A percentile compares a stretch with the other conserved stretches of the same genome.
These are phyloP conservation scores for Crepidotus variabilis DNA, from an alignment of 768 basidiomycete genomes.

Conservation along the genomic window DNA sequence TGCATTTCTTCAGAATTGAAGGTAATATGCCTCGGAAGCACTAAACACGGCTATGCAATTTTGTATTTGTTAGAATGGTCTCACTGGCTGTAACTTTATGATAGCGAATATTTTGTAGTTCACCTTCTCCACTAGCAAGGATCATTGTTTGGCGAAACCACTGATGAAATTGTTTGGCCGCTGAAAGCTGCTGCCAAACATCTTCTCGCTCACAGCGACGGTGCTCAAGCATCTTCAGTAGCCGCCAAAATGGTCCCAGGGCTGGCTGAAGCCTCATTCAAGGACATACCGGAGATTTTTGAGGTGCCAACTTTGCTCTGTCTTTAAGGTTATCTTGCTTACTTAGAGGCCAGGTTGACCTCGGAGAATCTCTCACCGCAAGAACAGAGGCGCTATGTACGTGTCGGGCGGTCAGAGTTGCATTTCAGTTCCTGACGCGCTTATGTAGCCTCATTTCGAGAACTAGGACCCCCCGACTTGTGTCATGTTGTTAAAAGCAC, in stretches of 20 bases:
- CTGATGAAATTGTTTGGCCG: background rate
- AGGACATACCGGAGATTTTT: slow-evolving; percentile 95
- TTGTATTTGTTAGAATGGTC: too few relatives aligned
- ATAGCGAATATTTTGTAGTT: too few relatives aligned
- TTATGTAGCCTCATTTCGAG: slow-evolving; percentile 81
- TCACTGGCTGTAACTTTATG: too few relatives aligned
- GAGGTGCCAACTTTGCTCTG: slow-evolving; percentile 52
- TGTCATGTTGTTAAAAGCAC: slow-evolving; percentile 94
- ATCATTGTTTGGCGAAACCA: background rate
- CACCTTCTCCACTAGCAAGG: too few relatives aligned
- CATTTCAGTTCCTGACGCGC: slow-evolving; percentile 16
- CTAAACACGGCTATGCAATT: too few relatives aligned
- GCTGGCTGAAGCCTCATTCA: slow-evolving; percentile 64
- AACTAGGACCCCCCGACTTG: slow-evolving; percentile 95
- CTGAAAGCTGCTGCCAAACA: slow-evolving; percentile 8
- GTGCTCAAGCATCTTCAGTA: background rate
- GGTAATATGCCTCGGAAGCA: too few relatives aligned
- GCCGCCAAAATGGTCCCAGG: slow-evolving; percentile 23
- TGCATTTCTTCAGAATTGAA: too few relatives aligned
- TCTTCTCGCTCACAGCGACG: slow-evolving; percentile 1
- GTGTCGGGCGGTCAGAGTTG: slow-evolving; percentile 25
- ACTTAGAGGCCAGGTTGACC: slow-evolving; percentile 57
- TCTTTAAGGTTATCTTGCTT: background rate
- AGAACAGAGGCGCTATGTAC: slow-evolving; percentile 89
- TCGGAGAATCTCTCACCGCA: slow-evolving; percentile 85